Base-by-base conservation (phyloP, 208 protist species). In the Herpetomonas tarakana region DNA sequence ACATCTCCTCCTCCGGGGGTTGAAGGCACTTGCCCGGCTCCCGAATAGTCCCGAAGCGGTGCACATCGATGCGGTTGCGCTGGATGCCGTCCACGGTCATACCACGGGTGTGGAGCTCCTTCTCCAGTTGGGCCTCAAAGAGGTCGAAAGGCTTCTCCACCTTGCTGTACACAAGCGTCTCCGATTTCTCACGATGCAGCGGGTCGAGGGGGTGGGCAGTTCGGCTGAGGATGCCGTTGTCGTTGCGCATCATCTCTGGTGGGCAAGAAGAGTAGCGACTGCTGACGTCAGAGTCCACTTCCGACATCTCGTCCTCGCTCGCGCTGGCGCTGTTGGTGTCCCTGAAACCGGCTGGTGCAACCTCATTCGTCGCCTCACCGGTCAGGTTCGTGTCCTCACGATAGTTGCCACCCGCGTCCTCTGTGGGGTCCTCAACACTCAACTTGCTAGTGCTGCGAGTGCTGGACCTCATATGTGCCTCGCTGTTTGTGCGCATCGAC, bases 1-100 rank as follows among this genome's bases (percentile, higher is more conserved):
- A 22, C 27, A 76, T 52, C 66, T 92, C 80, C 66, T 92, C 80
- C 16, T 62, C 66, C 0, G 78, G 74, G 25, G 89, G 86, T 45
- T 73, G 78, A 19, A 96, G 68, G 58, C 89, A 96, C 50, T 85
- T 76, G 25, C 89, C 89, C 2, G 76, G 72, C 68, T 96, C 89
- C 11, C 86, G 74, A 28, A 88, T 80, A 7, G 81, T 92, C 39
- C 71, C 80, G 67, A 83, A 92, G 50, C 79, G 68, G 44, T 89
- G 77, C 6, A 87, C 71, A 19, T 79, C 64, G 22, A 96, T 60
- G 35, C 65, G 66, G 18, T 58, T 70, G 49, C 65, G 63, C 41
- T 72, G 76, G n/a, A 83, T 55, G 39, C 59, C 68, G 19, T 78
- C 53, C 59, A 81, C 70, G 18, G 55, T 29, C 28, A 84, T 26